Base-by-base conservation (phyloP, 371 early-diverging fungal genomes). In the Mucor piriformis region DNA sequence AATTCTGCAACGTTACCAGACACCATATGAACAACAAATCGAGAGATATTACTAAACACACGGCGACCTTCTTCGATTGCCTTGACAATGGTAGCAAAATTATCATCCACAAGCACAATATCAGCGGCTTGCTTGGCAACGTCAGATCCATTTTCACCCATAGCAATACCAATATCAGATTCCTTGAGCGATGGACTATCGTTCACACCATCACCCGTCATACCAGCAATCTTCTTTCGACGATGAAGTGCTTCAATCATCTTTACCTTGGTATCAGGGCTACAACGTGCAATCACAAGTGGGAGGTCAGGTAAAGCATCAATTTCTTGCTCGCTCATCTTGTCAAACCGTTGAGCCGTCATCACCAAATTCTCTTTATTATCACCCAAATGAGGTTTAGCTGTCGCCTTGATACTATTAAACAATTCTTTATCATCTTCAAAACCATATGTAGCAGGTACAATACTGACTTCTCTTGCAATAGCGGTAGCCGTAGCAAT, bases 221-320 rank as follows among this genome's bases (percentile, higher is more conserved):
- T 88, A 56, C 83, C 88, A 56, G 81, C 85, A 44, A 83, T 82
- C 40, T 81, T 81, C 21, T 83, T 83, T 23, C 89, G 85, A n/a
- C 86, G 81, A 73, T 99, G 95, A 59, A 99, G 75, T 0, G 97
- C 94, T 72, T 90, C 84, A 34, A 99, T 95, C 80, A 99, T 92
- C 80, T 94, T 95, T 50, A 96, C 88, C 73, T 99, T 99, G 69
- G 95, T 96, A 66, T 98, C 96, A 6, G 99, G 98, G 35, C 83
- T 86, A 79, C 94, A 93, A 32, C 99, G 88, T 0, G 97, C 97
- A 83, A 98, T 92, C 4, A 98, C 96, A 7, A 84, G 77, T 4
- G 96, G 96, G 44, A 96, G 90, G 38, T 93, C 89, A 1, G 77
- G 73, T 27, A 95, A 70, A 4, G 80, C 84, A 35, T 92, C 91